Base-by-base conservation (phyloP, 495 filamentous ascomycete species). In the Aspergillus homomorphus region DNA sequence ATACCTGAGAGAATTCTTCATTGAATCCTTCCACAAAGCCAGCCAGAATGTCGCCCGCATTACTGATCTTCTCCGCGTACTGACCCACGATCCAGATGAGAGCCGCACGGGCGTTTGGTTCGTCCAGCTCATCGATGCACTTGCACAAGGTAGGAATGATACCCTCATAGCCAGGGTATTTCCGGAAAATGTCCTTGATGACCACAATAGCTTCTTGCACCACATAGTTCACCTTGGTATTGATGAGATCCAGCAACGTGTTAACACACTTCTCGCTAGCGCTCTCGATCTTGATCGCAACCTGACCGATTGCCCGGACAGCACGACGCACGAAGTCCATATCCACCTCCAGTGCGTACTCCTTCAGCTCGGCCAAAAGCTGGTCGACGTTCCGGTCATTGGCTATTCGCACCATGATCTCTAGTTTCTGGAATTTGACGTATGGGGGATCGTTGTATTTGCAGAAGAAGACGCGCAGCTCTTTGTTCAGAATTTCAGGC, bases 361-460 rank as follows among this genome's bases (percentile, higher is more conserved):
- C 94, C 74, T 95, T 97, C 64, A 98, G 70, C 70, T 98, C 94
- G 15, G 91, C 87, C 16, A 98, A 76, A 50, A 98, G 83, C 68
- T 98, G 95, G 61, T 98, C 94, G 44, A 94, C 90, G 65, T 98
- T 98, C 68, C 89, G 90, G 58, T 96, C 91, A 74, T 96, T 98
- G 50, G 94, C 92, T 85, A 98, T 98, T 73, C 95, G 87, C 16
- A 98, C 92, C 94, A 98, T 98, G 57, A 98, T 98, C 66, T 98
- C 94, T 46, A 98, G 85, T 60, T 98, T 98, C 72, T 96, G 87
- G 28, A 98, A 84, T 69, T 98, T 98, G 73, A 98, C 88, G 67
- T 98, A 98, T 16, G 90, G 91, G 1, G 94, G 94, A 67, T 98
- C 94, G 70, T 98, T 97, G 77, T 98, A 98, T 77, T 98, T 98